phyloP scores from a whole-genome alignment of 495 filamentous ascomycete genomes.

The Aspergillus baeticus region DNA sequence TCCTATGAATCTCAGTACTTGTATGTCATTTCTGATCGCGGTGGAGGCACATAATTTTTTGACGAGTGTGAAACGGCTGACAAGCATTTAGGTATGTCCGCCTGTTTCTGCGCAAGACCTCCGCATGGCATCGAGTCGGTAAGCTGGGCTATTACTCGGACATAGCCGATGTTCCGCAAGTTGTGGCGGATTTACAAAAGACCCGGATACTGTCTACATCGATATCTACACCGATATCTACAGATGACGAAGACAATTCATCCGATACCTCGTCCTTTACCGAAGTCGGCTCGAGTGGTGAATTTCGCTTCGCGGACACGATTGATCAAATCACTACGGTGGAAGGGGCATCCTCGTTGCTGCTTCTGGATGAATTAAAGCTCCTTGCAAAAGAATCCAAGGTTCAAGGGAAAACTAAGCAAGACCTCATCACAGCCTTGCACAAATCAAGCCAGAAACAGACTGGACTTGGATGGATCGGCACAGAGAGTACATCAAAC shows the following conservation, averaged over 20 bases:
- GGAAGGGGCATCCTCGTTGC: constrained; percentile 80
- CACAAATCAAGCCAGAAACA: constrained; percentile 71
- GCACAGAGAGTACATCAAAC: constrained; percentile 48
- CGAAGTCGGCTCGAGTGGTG: constrained; percentile 44
- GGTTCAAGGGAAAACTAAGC: constrained; percentile 85
- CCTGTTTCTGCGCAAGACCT: constrained; percentile 89
- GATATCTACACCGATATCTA: constrained; percentile 19
- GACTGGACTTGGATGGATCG: constrained; percentile 62
- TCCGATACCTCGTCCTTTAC: constrained; percentile 35
- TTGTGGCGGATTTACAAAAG: constrained; percentile 57
- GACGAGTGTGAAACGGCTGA: neutral
- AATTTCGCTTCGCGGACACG: constrained; percentile 76
- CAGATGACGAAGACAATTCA: constrained; percentile 34
- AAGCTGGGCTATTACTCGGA: constrained; percentile 78
- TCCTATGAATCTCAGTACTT: constrained; percentile 89
- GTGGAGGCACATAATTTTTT: neutral
- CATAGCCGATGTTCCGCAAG: constrained; percentile 67
- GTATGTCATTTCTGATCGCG: constrained; percentile 46
- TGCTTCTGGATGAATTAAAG: constrained; percentile 86
- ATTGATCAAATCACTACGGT: constrained; percentile 73
- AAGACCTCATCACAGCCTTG: constrained; percentile 71
- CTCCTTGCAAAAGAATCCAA: constrained; percentile 81
- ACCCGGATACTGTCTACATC: constrained; percentile 39
- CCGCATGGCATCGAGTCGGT: constrained; percentile 87
- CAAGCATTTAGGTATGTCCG: constrained; percentile 69